Percentiles rank a stretch among this genome's conserved stretches.
Evolutionary conservation across 768 basidiomycete species (phyloP).

Genomic region (Dentipellis sp.): DNA sequence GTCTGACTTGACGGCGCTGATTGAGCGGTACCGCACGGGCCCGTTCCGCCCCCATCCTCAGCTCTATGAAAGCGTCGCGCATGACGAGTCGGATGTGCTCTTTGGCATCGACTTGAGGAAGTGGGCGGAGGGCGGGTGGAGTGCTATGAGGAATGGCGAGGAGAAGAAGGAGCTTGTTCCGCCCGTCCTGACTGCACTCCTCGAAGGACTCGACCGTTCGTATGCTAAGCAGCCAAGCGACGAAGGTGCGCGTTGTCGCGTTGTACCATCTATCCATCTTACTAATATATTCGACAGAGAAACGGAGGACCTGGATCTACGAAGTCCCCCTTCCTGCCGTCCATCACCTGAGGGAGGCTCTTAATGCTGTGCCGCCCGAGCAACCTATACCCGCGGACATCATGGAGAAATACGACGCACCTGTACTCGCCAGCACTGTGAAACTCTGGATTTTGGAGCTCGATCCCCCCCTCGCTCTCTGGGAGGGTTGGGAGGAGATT

Average conservation of each 20-base stretch:
- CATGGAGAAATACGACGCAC: constrained; percentile 69
- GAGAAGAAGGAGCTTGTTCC: constrained; percentile 60
- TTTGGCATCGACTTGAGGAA: constrained; percentile 89
- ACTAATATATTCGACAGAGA: constrained; percentile 39
- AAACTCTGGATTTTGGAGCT: constrained; percentile 93
- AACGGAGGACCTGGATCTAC: constrained; percentile 90
- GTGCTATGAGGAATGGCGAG: constrained; percentile 38
- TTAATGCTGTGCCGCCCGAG: constrained; percentile 63
- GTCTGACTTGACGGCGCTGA: constrained; percentile 74
- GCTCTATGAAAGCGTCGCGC: constrained; percentile 77
- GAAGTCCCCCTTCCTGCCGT: constrained; percentile 78
- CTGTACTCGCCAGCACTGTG: constrained; percentile 75
- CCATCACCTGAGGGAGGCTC: constrained; percentile 77
- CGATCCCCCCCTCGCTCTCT: constrained; percentile 75
- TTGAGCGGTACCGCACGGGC: constrained; percentile 89
- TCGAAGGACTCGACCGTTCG: constrained; percentile 52
- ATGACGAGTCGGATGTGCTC: constrained; percentile 76
- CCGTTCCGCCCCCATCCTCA: constrained; percentile 84
- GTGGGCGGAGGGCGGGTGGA: constrained; percentile 84
- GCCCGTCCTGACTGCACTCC: constrained; percentile 59
- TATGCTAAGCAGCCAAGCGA: constrained; percentile 57
- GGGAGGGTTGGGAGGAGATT: constrained; percentile 90
- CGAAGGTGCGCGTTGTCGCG: constrained; percentile 34
- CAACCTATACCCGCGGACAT: constrained; percentile 43
- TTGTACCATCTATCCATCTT: not conserved